Conservation (phyloP, 192 early-diverging fungal genomes). For the Oehlia diaphana region DNA sequence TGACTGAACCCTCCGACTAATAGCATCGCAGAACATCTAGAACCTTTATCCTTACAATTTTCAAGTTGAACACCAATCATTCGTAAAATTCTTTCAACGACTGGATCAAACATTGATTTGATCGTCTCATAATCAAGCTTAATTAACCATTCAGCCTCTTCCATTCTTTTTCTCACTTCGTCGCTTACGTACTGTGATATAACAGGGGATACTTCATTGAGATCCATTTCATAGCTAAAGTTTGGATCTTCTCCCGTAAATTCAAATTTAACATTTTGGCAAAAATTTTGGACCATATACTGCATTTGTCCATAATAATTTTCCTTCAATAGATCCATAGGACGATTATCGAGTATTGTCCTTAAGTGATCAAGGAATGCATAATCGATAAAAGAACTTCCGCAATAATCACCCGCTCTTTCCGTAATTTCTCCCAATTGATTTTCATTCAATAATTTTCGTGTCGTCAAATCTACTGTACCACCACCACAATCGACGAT, state of each 20-base stretch:
- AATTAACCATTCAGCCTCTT: neutral
- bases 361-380: neutral
- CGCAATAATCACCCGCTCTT: neutral
- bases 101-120: neutral
- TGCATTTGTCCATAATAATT: neutral
- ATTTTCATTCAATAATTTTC: neutral
- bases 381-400: neutral
- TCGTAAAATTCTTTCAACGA: neutral
- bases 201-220: neutral
- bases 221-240: neutral
- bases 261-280: neutral
- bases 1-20: neutral
- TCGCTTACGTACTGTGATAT: neutral
- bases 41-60: neutral
- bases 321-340: neutral
- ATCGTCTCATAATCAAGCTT: neutral
- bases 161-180: neutral
- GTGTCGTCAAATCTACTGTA: constrained; percentile 30
- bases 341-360: neutral
- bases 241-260: neutral
- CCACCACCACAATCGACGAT: constrained; percentile 60
- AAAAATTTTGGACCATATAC: neutral
- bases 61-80: neutral
- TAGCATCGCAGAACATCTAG: neutral
- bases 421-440: neutral